Conservation (phyloP, 202 grass and related monocot genomes). For the Bolboschoenoplectus hybrid region DNA sequence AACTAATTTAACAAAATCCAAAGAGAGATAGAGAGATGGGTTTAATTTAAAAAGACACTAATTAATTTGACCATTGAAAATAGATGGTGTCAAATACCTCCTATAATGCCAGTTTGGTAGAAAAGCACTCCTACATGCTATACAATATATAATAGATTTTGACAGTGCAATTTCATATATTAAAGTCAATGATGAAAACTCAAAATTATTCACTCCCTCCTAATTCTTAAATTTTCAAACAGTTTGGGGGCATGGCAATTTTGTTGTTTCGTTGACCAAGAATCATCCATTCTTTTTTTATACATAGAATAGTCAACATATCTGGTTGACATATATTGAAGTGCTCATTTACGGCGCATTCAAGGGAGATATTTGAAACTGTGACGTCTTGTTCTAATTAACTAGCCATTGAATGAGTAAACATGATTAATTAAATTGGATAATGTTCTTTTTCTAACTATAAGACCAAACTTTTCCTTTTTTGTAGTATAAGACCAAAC, state of each 20-base stretch:
- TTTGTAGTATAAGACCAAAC: background rate
- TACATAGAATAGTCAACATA: background rate
- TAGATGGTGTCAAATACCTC: background rate
- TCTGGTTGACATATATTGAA: slow-evolving; percentile 28
- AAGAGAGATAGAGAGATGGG: slow-evolving; percentile 7
- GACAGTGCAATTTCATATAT: background rate
- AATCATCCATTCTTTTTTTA: slow-evolving; percentile 26
- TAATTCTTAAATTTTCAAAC: slow-evolving; percentile 29
- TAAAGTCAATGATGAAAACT: slow-evolving; percentile 11
- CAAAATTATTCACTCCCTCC: slow-evolving; percentile 5
- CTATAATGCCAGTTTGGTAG: slow-evolving; percentile 25
- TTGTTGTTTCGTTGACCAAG: slow-evolving; percentile 27
- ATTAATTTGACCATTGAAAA: slow-evolving; percentile 25
- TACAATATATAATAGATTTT: background rate
- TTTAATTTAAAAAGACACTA: background rate
- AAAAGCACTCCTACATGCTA: background rate
- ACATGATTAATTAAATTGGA: background rate
- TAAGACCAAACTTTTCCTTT: background rate
- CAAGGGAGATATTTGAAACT: background rate
- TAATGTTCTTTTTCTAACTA: background rate
- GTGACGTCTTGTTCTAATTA: background rate
- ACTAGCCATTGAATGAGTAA: background rate
- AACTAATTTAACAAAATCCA: slow-evolving; percentile 1
- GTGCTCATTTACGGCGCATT: background rate
- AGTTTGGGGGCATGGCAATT: slow-evolving; percentile 33